Base-by-base conservation (phyloP, 345 rosid species). In the Gossypium rotundifolium region DNA sequence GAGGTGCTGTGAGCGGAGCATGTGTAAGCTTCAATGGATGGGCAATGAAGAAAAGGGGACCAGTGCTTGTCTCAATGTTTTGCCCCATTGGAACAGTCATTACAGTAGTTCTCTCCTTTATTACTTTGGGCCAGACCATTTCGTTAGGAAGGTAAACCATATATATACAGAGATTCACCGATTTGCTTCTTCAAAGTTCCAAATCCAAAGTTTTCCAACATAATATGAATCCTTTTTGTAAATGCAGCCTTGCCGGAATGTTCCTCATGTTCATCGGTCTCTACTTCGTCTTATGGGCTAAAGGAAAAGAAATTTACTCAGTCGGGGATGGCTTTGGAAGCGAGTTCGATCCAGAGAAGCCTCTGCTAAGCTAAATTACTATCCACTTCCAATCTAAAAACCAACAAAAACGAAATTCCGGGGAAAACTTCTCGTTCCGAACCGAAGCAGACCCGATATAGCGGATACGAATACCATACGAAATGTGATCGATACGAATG, bases 41-140 rank as follows among this genome's bases (percentile, higher is more conserved):
- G 99, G 98, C 95, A 16, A 84, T 91, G 88, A 91, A 86, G 89
- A 90, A 90, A 81, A 84, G 89, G 60, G 99, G 99, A 60, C 97
- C 97, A 2, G 98, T 96, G 76, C 74, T 91, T 13, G 95, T 85
- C 12, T 88, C 99, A 67, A 80, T 93, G 91, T 96, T 96, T 75
- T 89, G 78, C 83, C 99, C 99, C 45, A 84, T 90, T 40, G 85
- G 87, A 10, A 90, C 97, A 0, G 87, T 90, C 65, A 78, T 88
- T 58, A 84, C 97, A 0, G 90, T 91, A 65, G 18, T 85, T 63
- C 81, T 90, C 77, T 88, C 98, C 18, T 82, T 80, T 63, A 3
- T 85, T 29, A 83, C 96, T 29, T 58, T 87, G 44, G 96, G 96
- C 54, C 93, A 96, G 49, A 58, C 85, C 45, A 62, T 91, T 25